A percentile compares a stretch with the other conserved stretches of the same genome.
These are phyloP conservation scores for Exutisphaerella laricina DNA, from an alignment of 2,329 filamentous ascomycete species.

Conservation along the genomic window DNA sequence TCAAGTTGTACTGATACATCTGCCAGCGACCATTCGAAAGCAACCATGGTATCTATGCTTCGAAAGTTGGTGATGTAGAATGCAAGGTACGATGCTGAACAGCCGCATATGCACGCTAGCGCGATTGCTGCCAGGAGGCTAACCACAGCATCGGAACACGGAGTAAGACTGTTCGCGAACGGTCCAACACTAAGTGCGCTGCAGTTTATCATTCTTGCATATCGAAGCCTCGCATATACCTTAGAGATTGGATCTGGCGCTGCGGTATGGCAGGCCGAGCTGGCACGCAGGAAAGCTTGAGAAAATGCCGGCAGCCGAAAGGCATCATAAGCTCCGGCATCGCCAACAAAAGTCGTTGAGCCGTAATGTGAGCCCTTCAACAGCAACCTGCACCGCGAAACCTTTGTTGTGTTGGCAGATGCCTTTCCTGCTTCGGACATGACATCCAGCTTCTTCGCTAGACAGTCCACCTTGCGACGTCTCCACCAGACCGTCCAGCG, in stretches of 20 bases:
- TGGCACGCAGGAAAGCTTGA: background rate
- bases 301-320: background rate
- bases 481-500: constrained; percentile 32
- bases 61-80: background rate
- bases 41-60: no score
- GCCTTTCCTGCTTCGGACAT: constrained; percentile 16
- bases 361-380: background rate
- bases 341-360: background rate
- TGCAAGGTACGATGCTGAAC: background rate
- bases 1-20: no score
- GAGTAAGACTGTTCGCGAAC: no score
- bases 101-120: no score
- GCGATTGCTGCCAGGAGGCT: no score
- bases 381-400: background rate
- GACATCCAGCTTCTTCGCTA: constrained; percentile 25
- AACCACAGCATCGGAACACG: no score
- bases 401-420: background rate
- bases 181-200: background rate
- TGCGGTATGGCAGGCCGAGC: background rate
- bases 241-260: background rate
- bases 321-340: constrained; percentile 1
- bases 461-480: constrained; percentile 26
- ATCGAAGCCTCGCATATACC: background rate
- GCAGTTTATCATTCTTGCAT: background rate
- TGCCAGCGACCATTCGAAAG: no score